Evolutionary conservation across 2,329 filamentous ascomycete species (phyloP).

Genomic region (Colletotrichum theobromicola): DNA sequence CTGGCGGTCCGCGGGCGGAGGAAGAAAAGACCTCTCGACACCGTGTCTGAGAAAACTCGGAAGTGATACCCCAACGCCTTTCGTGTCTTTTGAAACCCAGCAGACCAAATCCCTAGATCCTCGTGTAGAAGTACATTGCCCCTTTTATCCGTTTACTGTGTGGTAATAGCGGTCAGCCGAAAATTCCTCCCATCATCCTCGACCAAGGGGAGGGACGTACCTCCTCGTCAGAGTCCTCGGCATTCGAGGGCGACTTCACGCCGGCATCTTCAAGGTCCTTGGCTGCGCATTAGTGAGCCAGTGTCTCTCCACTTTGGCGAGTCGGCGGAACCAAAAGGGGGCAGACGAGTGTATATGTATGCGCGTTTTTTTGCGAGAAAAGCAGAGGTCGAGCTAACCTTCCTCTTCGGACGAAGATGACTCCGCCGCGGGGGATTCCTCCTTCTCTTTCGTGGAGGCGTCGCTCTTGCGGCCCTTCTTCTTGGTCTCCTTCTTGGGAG

Average conservation of each 20-base stretch:
- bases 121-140: neutral
- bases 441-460: neutral
- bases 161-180: constrained; percentile 12
- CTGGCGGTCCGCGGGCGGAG: neutral
- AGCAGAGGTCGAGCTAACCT: constrained; percentile 1
- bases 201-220: constrained; percentile 10
- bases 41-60: neutral
- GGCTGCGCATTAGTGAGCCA: constrained; percentile 4
- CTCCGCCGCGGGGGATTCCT: neutral
- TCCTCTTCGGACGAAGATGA: constrained; percentile 13
- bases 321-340: neutral
- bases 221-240: constrained; percentile 11
- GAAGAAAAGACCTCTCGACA: neutral
- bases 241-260: neutral
- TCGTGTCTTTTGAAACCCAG: neutral
- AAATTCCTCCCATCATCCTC: constrained; percentile 3
- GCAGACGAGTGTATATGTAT: neutral
- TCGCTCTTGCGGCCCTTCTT: constrained; percentile 21
- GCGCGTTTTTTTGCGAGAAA: neutral
- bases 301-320: neutral
- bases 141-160: constrained; percentile 4
- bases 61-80: neutral
- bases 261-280: neutral
- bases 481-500: constrained; percentile 32
- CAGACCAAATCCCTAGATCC: neutral